Evolutionary conservation across 257 asterid genomes (phyloP).

Genomic region (Primulina tabacum): DNA sequence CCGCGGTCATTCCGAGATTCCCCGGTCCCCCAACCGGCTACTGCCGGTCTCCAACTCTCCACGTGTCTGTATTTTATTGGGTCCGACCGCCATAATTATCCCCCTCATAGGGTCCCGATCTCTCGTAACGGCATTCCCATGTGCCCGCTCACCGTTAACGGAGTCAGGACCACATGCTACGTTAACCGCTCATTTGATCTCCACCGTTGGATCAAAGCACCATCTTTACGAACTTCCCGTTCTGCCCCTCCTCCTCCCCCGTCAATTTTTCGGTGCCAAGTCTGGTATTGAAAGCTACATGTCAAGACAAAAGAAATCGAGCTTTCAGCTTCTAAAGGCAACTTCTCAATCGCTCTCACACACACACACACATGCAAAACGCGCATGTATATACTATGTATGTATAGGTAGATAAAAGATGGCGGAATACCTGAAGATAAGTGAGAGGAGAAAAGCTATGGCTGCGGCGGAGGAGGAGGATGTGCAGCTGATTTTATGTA

Average conservation of each 20-base stretch:
- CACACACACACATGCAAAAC: background rate
- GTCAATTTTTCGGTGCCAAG: background rate
- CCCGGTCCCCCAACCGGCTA: conserved; percentile 41
- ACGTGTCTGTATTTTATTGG: conserved; percentile 42
- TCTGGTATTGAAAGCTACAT: background rate
- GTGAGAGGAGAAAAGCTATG: conserved; percentile 30
- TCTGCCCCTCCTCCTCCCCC: conserved; percentile 19
- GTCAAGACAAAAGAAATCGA: background rate
- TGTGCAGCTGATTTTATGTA: conserved; percentile 36
- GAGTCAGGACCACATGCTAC: conserved; percentile 61
- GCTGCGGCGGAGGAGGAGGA: conserved; percentile 23
- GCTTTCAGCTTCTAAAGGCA: conserved; percentile 20
- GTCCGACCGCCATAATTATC: conserved; percentile 27
- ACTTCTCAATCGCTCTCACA: background rate
- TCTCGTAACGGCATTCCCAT: conserved; percentile 45
- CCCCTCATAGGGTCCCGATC: conserved; percentile 22
- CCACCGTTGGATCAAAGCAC: conserved; percentile 40
- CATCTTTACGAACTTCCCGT: background rate
- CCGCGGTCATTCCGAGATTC: conserved; percentile 19
- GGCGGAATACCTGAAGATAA: conserved; percentile 29
- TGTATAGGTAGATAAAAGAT: conserved; percentile 21
- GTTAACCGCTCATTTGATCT: conserved; percentile 39
- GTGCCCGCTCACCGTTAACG: conserved; percentile 61
- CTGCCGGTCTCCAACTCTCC: conserved; percentile 28
- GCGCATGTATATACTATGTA: background rate